Conservation (phyloP, 352 stramenopile species). For the Lagenidium giganteum region DNA sequence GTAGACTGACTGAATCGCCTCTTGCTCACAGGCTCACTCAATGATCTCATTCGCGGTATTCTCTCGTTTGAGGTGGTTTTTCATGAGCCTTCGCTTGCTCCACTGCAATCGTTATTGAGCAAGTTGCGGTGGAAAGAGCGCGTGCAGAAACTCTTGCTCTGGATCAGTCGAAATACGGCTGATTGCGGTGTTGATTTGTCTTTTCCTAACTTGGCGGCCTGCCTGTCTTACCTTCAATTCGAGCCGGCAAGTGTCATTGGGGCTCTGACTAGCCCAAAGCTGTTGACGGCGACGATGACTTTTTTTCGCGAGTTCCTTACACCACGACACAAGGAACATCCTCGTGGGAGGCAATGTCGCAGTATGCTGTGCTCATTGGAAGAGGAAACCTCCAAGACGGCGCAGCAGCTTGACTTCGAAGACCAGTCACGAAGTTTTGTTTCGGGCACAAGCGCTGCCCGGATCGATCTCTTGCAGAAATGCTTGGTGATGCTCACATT, state of each 20-base stretch:
- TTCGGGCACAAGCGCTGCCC: slow-evolving; percentile 27
- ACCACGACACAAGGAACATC: slow-evolving; percentile 31
- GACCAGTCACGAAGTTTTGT: slow-evolving; percentile 37
- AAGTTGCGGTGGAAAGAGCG: slow-evolving; percentile 3
- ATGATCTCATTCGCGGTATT: slow-evolving; percentile 4
- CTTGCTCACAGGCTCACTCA: slow-evolving; percentile 2
- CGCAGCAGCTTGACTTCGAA: slow-evolving; percentile 51
- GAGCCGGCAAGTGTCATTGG: too few relatives aligned
- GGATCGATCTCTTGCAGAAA: slow-evolving; percentile 16
- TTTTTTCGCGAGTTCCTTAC: slow-evolving; percentile 23
- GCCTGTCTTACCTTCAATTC: too few relatives aligned
- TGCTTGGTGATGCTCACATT: slow-evolving; percentile 19
- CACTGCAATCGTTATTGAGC: slow-evolving; percentile 9
- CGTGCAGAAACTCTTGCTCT: slow-evolving; percentile 6
- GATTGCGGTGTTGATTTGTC: slow-evolving; percentile 20
- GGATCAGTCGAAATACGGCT: background rate
- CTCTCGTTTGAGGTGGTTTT: slow-evolving; percentile 1
- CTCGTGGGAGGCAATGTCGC: slow-evolving; percentile 32
- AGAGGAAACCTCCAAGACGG: slow-evolving; percentile 39
- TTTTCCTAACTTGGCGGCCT: slow-evolving; percentile 2
- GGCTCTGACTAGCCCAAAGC: slow-evolving; percentile 19
- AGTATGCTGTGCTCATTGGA: slow-evolving; percentile 60
- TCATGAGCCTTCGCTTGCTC: slow-evolving; percentile 3
- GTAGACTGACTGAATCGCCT: background rate
- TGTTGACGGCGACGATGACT: slow-evolving; percentile 25